Evolutionary conservation across 805 yeast species (phyloP).

Genomic region (Pichia membranifaciens): DNA sequence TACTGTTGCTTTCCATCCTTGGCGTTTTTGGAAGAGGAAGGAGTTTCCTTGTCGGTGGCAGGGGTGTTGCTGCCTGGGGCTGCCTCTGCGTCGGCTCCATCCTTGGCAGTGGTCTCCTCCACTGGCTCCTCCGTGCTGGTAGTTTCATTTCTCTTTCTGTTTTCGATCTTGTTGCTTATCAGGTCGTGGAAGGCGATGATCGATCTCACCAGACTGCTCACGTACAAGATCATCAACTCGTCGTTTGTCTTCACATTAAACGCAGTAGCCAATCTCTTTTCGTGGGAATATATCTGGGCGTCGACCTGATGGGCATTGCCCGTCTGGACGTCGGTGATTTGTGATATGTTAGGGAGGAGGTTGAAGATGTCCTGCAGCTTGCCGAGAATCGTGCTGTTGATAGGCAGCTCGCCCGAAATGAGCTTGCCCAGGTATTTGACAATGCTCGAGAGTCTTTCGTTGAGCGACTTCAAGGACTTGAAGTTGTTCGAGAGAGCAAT

Average conservation of each 20-base stretch:
- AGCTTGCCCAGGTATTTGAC: constrained; percentile 74
- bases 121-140: not conserved
- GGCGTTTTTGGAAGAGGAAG: too few species aligned
- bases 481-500: constrained; percentile 84
- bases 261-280: constrained; percentile 52
- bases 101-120: not conserved
- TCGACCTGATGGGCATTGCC: constrained; percentile 10
- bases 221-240: constrained; percentile 89
- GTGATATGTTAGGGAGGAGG: constrained; percentile 67
- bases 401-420: constrained; percentile 63
- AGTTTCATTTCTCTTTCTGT: constrained; percentile 33
- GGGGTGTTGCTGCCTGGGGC: not conserved
- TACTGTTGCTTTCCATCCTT: not conserved
- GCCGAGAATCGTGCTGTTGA: constrained; percentile 85
- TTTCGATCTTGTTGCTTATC: constrained; percentile 91
- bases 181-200: constrained; percentile 95
- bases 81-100: not conserved
- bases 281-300: constrained; percentile 15
- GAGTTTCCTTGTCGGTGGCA: too few species aligned
- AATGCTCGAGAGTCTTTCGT: constrained; percentile 71
- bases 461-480: constrained; percentile 81
- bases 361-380: constrained; percentile 93
- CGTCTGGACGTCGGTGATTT: constrained; percentile 30
- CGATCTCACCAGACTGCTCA: constrained; percentile 84
- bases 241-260: constrained; percentile 92